Percentiles rank a stretch among this genome's conserved stretches.
Evolutionary conservation across 73 alveolate species (phyloP).

Genomic region (Tetrahymena borealis): DNA sequence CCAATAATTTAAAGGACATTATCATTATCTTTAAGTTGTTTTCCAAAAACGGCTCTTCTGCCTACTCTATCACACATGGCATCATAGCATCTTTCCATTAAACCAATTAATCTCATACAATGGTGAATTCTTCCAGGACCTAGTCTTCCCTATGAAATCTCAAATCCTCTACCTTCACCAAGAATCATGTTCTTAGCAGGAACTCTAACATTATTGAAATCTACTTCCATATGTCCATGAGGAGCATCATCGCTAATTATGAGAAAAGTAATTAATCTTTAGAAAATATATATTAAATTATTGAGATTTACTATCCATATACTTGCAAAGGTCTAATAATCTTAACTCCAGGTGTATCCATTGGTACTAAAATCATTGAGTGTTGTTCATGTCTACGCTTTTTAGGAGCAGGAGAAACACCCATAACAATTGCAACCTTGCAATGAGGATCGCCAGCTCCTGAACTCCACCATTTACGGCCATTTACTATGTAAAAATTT

Average conservation of each 20-base stretch:
- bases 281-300: not conserved
- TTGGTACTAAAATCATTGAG: conserved; percentile 56
- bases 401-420: conserved; percentile 25
- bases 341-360: conserved; percentile 38
- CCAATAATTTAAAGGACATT: conserved; percentile 5
- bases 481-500: conserved; percentile 53
- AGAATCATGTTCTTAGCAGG: conserved; percentile 46
- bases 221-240: conserved; percentile 66
- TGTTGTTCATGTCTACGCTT: conserved; percentile 38
- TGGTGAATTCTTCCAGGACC: conserved; percentile 74
- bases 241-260: conserved; percentile 55
- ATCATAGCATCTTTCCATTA: conserved; percentile 44
- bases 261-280: not conserved
- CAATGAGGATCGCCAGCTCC: conserved; percentile 70
- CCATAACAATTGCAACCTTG: conserved; percentile 51
- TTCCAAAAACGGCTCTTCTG: conserved; percentile 7
- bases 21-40: conserved; percentile 12
- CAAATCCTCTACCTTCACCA: conserved; percentile 67
- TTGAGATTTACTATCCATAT: conserved; percentile 1
- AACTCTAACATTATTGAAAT: conserved; percentile 47
- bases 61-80: conserved; percentile 33
- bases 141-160: conserved; percentile 62
- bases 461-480: conserved; percentile 61
- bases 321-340: conserved; percentile 48
- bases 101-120: conserved; percentile 63